Evolutionary conservation across 768 basidiomycete species (phyloP).

Genomic region (Hygrophorus russula): DNA sequence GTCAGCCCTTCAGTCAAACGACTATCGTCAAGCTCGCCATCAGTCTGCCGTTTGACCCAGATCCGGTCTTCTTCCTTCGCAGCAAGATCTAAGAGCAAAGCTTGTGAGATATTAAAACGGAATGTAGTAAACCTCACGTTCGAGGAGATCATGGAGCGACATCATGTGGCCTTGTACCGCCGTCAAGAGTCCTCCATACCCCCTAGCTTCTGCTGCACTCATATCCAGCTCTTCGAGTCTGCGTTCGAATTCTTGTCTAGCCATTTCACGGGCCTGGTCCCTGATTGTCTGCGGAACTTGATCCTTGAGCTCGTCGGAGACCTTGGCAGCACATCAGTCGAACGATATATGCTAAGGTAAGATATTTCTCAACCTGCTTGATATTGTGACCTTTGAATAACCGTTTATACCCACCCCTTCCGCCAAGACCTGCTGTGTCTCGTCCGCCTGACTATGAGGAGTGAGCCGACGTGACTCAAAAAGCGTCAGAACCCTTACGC

Average conservation of each 20-base stretch:
- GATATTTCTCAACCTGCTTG: slow-evolving; percentile 32
- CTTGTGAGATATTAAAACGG: background rate
- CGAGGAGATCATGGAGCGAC: slow-evolving; percentile 47
- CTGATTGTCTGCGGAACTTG: slow-evolving; percentile 50
- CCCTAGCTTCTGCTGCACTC: slow-evolving; percentile 41
- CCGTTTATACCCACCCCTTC: slow-evolving; percentile 57
- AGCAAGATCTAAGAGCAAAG: slow-evolving; percentile 35
- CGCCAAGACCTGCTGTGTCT: slow-evolving; percentile 57
- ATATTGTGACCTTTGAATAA: slow-evolving; percentile 48
- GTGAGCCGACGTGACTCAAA: background rate
- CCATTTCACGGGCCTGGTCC: slow-evolving; percentile 58
- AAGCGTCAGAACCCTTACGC: slow-evolving; percentile 25
- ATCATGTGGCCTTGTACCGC: slow-evolving; percentile 52
- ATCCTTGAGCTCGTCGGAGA: slow-evolving; percentile 42
- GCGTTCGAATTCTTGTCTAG: slow-evolving; percentile 47
- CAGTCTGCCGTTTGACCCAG: slow-evolving; percentile 62
- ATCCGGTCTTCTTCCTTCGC: slow-evolving; percentile 62
- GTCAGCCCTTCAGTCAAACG: slow-evolving; percentile 57
- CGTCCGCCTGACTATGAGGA: slow-evolving; percentile 45
- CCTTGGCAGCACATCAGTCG: slow-evolving; percentile 16
- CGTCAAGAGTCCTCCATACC: slow-evolving; percentile 39
- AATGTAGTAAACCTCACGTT: slow-evolving; percentile 32
- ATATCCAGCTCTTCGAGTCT: slow-evolving; percentile 56
- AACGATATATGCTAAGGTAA: background rate
- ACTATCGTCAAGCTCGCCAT: slow-evolving; percentile 59